Evolutionary conservation across 257 asterid species (phyloP), one percentile per base, ranked within the genome.

Genomic region (Ilex asprella): DNA sequence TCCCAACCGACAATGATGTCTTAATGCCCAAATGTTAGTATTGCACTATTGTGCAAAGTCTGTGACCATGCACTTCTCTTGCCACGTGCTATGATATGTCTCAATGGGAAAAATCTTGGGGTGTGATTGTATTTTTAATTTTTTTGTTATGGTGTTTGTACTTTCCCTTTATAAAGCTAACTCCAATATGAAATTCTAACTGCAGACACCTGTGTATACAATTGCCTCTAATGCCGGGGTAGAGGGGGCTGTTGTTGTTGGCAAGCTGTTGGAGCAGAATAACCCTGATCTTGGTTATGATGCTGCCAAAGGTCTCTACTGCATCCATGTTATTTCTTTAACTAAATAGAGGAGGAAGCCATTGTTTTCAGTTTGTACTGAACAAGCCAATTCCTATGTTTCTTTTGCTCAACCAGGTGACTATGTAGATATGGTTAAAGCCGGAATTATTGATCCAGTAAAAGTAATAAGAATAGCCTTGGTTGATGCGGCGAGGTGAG

Each of bases 191-290:
- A 49, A 49, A 49, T 49, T 15, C 54, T 49, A 49, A 49, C 7
- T 67, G 64, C 81, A 91, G 99, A 83, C 83, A 5, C 96, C 97
- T 2, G 95, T 85, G 30, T 67, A 80, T 63, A 92, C 87, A 4
- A 92, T 92, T 60, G 99, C 96, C 51, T 50, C 86, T 6, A 92
- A 92, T 12, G 97, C 99, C 1, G 97, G 99, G 66, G 96, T 89
- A 3, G 99, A 92, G 76, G 99, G 97, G 47, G 99, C 97, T 39
- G 96, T 92, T 10, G 88, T 92, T 10, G 95, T 92, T 16, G 99
- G 99, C 62, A 92, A 89, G 67, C 75, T 92, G 77, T 65, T 89
- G 81, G 99, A 92, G 77, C 92, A 95, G 10, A 89, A 83, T 6
- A 66, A 92, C 70, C 84, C 89, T 15, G 91, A 92, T 73, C 89